Evolutionary conservation across 1,284 basidiomycete genomes (phyloP).

Genomic region (Boletellus deceptivus): DNA sequence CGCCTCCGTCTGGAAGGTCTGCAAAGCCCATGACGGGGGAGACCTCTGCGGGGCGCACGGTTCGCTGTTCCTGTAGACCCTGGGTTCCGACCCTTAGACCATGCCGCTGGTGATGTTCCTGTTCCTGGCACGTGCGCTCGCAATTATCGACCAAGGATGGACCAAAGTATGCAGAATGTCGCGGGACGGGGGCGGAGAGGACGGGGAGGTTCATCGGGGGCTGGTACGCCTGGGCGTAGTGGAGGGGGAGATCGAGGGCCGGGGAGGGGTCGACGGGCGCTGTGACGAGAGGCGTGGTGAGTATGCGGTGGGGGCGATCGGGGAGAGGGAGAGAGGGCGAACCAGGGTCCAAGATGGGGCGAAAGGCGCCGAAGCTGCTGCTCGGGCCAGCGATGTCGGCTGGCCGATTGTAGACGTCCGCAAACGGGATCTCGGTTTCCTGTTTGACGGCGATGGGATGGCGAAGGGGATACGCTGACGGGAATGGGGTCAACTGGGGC

Average conservation of each 20-base stretch:
- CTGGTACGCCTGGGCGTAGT: constrained; percentile 24
- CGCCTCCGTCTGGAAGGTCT: constrained; percentile 29
- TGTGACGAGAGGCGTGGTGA: constrained; percentile 12
- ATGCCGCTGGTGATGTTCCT: constrained; percentile 36
- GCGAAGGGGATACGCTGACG: constrained; percentile 25
- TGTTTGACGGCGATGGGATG: constrained; percentile 29
- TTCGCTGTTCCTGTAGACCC: constrained; percentile 33
- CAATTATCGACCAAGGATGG: constrained; percentile 31
- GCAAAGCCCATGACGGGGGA: constrained; percentile 33
- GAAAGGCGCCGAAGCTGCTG: constrained; percentile 22
- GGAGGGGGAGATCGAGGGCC: constrained; percentile 27
- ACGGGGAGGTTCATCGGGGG: constrained; percentile 24
- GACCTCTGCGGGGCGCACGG: constrained; percentile 34
- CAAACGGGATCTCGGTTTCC: constrained; percentile 29
- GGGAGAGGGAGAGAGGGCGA: constrained; percentile 13
- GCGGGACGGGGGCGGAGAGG: constrained; percentile 33
- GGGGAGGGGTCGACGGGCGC: constrained; percentile 22
- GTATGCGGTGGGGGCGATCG: not conserved
- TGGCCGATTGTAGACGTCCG: constrained; percentile 27
- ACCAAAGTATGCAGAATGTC: constrained; percentile 33
- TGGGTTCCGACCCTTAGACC: constrained; percentile 33
- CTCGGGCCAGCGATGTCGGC: constrained; percentile 27
- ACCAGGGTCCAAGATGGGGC: constrained; percentile 31
- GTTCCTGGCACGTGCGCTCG: constrained; percentile 39
- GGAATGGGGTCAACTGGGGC: constrained; percentile 25